These are phyloP conservation scores for Solanum rostratum DNA, from an alignment of 257 asterid species.

Conservation along the genomic window DNA sequence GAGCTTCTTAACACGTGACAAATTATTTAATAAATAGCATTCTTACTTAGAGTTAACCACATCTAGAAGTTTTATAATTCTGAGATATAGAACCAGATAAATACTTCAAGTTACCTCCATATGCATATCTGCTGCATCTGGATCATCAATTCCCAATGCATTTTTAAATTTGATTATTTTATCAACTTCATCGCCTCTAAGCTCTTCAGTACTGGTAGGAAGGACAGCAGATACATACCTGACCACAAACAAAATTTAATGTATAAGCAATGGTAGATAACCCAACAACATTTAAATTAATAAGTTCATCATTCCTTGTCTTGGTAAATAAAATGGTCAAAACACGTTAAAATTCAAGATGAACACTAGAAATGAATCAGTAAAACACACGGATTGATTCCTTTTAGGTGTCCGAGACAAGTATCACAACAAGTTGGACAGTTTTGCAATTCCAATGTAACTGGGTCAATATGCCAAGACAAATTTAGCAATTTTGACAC, in stretches of 20 bases:
- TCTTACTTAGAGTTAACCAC: neutral
- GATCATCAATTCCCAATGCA: slow-evolving; percentile 95
- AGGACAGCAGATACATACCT: slow-evolving; percentile 74
- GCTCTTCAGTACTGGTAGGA: slow-evolving; percentile 81
- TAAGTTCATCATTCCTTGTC: neutral
- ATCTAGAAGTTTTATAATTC: neutral
- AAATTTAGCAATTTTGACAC: neutral
- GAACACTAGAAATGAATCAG: neutral
- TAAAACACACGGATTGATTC: neutral
- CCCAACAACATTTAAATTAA: neutral
- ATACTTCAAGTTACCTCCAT: slow-evolving; percentile 62
- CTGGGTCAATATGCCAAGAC: neutral
- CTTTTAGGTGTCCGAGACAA: neutral
- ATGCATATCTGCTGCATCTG: slow-evolving; percentile 96
- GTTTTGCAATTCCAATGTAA: neutral
- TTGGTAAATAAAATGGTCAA: neutral
- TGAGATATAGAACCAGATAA: neutral
- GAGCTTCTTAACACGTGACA: slow-evolving; percentile 3
- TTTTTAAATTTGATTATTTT: slow-evolving; percentile 61
- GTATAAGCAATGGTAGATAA: neutral
- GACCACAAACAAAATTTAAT: neutral
- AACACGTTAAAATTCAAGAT: neutral
- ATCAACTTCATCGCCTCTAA: slow-evolving; percentile 85
- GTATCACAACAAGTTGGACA: neutral
- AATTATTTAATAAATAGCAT: neutral